Evolutionary conservation across 164 flowering plant species (phyloP), one percentile per base, ranked within the genome.

Genomic region (Berberis thunbergii): DNA sequence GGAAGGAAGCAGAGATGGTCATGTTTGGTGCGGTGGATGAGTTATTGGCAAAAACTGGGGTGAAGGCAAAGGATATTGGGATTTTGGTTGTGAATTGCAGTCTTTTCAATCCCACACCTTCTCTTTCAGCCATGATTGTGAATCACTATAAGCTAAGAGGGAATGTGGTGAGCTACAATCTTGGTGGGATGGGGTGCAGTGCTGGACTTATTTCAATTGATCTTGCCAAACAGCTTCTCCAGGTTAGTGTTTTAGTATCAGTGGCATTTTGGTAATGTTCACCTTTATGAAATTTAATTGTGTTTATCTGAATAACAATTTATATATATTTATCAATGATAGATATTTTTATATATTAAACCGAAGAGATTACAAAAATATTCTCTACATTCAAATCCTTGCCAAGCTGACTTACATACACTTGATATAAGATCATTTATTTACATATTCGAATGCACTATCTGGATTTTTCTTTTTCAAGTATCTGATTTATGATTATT

Each of bases 131-230:
- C 67, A 70, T 74, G 79, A 70, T 80, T 0, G 78, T 80, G 41
- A 75, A 80, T 54, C 73, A 55, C 44, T 80, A 73, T 59, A 72
- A 72, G 69, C 76, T 80, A 4, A 64, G 67, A 46, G 74, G 70
- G 0, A 60, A 64, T 58, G 62, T 77, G 44, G 0, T 49, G 49
- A 67, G 66, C 56, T 80, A 75, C 46, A 74, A 70, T 54, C 73
- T 80, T 62, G 56, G 64, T 11, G 83, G 83, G 6, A 80, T 80
- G 83, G 83, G 83, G 9, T 80, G 81, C 64, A 75, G 75, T 66
- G 79, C 77, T 49, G 75, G 80, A 6, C 64, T 75, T 13, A 40
- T 54, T 3, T 72, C 75, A 2, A 58, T 77, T 4, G 77, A 70
- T 58, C 76, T 80, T 45, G 83, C 81, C 11, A 70, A 77, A 53